Conservation (phyloP, 2,329 filamentous ascomycete genomes). For the Penicillium sp. region DNA sequence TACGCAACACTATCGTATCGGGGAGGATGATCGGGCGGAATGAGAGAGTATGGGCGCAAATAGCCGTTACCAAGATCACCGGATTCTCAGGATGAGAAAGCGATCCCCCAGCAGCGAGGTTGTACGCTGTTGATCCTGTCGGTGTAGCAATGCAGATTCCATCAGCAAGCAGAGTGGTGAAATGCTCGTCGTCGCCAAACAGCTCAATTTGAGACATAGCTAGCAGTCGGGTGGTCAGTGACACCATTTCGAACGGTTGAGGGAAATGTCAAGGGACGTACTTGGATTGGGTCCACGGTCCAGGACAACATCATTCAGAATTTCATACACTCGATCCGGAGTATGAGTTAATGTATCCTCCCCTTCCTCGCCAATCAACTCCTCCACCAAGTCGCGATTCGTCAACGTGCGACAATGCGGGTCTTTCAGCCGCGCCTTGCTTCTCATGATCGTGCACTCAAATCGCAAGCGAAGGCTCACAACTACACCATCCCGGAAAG, state of each 20-base stretch:
- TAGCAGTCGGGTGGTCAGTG: conserved; percentile 37
- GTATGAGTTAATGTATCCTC: conserved; percentile 82
- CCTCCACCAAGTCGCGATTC: conserved; percentile 75
- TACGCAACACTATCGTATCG: conserved; percentile 88
- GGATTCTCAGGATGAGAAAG: conserved; percentile 95
- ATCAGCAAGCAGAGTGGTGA: conserved; percentile 90
- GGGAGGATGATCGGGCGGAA: conserved; percentile 96
- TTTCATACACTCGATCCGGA: conserved; percentile 81
- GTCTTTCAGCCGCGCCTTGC: conserved; percentile 35
- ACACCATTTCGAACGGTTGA: not conserved
- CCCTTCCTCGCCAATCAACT: conserved; percentile 81
- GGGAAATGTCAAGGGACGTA: conserved; percentile 47
- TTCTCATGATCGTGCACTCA: conserved; percentile 89
- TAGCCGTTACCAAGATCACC: conserved; percentile 89
- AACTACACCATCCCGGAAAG: conserved; percentile 80
- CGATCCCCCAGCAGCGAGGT: conserved; percentile 90
- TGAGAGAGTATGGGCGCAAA: conserved; percentile 90
- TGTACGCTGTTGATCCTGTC: conserved; percentile 93
- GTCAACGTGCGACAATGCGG: conserved; percentile 27
- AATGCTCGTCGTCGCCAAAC: conserved; percentile 92
- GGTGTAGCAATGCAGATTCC: conserved; percentile 92
- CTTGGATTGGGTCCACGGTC: conserved; percentile 91
- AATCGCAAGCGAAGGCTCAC: conserved; percentile 86
- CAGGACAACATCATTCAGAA: conserved; percentile 94
- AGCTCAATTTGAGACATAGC: conserved; percentile 90